Evolutionary conservation across 176 grass and related monocot genomes (phyloP).

Genomic region (Aechmea fasciata): DNA sequence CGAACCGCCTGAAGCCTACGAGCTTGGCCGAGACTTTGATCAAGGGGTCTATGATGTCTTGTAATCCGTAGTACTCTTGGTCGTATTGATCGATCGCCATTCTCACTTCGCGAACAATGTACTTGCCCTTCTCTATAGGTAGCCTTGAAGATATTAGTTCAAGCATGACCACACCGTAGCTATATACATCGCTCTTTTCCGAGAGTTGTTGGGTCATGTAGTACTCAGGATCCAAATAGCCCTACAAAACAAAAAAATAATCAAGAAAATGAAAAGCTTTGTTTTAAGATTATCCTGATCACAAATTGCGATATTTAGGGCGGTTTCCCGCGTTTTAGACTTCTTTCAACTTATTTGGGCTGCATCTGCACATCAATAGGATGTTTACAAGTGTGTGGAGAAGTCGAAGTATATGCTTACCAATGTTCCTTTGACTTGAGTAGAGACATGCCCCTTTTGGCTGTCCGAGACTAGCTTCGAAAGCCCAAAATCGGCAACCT

Average conservation of each 20-base stretch:
- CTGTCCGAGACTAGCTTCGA: constrained; percentile 56
- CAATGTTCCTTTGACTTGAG: constrained; percentile 87
- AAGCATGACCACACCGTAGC: constrained; percentile 73
- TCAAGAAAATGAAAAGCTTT: neutral
- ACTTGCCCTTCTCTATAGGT: constrained; percentile 52
- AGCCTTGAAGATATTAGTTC: constrained; percentile 45
- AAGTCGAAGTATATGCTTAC: constrained; percentile 26
- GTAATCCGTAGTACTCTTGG: constrained; percentile 45
- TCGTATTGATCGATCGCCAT: constrained; percentile 43
- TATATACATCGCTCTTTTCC: constrained; percentile 79
- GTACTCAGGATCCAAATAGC: constrained; percentile 86
- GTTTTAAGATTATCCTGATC: neutral
- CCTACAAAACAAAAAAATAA: constrained; percentile 26
- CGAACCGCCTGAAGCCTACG: constrained; percentile 44
- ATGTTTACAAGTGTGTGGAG: neutral
- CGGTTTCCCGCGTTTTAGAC: neutral
- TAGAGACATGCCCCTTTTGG: constrained; percentile 64
- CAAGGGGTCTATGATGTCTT: constrained; percentile 41
- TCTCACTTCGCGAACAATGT: constrained; percentile 63
- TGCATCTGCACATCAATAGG: neutral
- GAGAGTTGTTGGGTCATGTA: constrained; percentile 86
- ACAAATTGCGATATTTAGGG: neutral
- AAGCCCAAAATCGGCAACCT: constrained; percentile 87
- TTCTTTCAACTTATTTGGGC: neutral
- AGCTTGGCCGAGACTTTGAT: constrained; percentile 34